Evolutionary conservation across 805 yeast species (phyloP).

Genomic region (Metschnikowia chrysomelidarum): DNA sequence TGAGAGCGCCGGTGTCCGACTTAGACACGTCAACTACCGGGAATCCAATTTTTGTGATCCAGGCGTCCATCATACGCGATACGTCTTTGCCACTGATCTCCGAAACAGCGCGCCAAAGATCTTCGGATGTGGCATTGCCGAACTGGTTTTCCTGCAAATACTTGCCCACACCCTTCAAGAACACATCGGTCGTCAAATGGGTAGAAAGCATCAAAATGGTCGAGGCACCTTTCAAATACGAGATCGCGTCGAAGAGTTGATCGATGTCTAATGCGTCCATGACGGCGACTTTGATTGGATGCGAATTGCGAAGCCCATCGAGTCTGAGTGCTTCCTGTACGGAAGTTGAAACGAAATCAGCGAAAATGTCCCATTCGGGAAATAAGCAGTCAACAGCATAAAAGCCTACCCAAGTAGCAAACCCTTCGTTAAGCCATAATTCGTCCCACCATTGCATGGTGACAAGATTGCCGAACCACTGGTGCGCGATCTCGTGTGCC

Average conservation of each 20-base stretch:
- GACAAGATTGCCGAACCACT: slow-evolving; percentile 87
- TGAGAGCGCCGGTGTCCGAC: slow-evolving; percentile 30
- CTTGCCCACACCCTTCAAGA: slow-evolving; percentile 68
- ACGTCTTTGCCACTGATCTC: slow-evolving; percentile 65
- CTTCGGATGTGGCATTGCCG: slow-evolving; percentile 71
- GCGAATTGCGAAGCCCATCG: slow-evolving; percentile 62
- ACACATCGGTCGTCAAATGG: slow-evolving; percentile 64
- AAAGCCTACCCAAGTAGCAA: slow-evolving; percentile 85
- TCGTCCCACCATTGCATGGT: slow-evolving; percentile 96
- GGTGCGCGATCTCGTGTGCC: slow-evolving; percentile 85
- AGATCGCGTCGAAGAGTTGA: slow-evolving; percentile 79
- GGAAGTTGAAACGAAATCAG: slow-evolving; percentile 49
- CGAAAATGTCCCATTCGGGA: slow-evolving; percentile 82
- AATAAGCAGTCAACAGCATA: slow-evolving; percentile 63
- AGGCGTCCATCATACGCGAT: slow-evolving; percentile 55
- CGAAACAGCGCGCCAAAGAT: slow-evolving; percentile 67
- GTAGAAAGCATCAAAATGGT: slow-evolving; percentile 73
- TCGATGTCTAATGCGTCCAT: slow-evolving; percentile 73
- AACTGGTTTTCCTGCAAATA: slow-evolving; percentile 63
- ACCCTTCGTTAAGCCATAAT: slow-evolving; percentile 86
- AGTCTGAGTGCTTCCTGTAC: slow-evolving; percentile 51
- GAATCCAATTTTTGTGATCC: slow-evolving; percentile 75
- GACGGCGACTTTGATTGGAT: slow-evolving; percentile 83
- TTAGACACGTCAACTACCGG: slow-evolving; percentile 58
- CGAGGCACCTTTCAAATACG: slow-evolving; percentile 80